phyloP scores from a whole-genome alignment of 345 rosid species.

The Schrenkiella parvula region DNA sequence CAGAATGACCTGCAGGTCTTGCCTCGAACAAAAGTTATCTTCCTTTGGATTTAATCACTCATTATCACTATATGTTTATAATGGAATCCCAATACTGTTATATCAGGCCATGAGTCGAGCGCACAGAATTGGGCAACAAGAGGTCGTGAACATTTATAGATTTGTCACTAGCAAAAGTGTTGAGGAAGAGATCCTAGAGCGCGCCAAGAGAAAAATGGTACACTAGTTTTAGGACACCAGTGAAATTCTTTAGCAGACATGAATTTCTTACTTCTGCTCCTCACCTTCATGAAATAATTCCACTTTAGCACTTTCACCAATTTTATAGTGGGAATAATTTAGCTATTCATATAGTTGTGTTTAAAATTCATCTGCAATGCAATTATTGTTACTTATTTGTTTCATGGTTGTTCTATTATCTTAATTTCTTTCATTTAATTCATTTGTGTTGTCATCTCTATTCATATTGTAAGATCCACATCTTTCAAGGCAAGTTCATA shows the following conservation, averaged over 20 bases:
- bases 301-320: neutral
- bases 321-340: neutral
- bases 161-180: conserved; percentile 99
- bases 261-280: conserved; percentile 10
- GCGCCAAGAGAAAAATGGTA: conserved; percentile 99
- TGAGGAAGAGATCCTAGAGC: conserved; percentile 96
- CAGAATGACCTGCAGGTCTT: conserved; percentile 96
- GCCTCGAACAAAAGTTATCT: neutral
- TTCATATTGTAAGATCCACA: neutral
- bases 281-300: neutral
- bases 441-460: neutral
- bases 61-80: conserved; percentile 4
- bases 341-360: neutral
- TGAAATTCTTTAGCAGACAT: neutral
- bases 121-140: conserved; percentile 99
- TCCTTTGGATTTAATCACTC: conserved; percentile 2
- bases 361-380: neutral
- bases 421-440: neutral
- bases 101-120: conserved; percentile 99
- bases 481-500: too few species aligned
- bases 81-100: conserved; percentile 10
- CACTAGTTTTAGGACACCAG: neutral
- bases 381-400: neutral
- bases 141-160: conserved; percentile 95
- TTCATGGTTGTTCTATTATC: neutral